Conservation (phyloP, 768 basidiomycete species). For the Leccinellum albellum region DNA sequence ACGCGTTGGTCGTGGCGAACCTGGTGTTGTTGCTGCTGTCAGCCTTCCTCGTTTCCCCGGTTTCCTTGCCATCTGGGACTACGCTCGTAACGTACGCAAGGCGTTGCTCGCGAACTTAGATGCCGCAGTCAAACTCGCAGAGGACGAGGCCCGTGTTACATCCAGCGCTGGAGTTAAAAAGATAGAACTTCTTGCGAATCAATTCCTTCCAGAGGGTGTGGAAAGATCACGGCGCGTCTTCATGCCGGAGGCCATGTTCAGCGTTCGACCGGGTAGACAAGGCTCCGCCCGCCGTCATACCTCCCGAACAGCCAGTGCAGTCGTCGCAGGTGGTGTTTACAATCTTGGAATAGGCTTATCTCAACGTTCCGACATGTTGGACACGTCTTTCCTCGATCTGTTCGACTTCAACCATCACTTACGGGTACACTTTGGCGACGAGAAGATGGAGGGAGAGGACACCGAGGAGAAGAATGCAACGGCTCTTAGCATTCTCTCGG, state of each 20-base stretch:
- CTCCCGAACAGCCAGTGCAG: constrained; percentile 38
- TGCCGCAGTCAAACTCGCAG: constrained; percentile 70
- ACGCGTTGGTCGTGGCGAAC: constrained; percentile 70
- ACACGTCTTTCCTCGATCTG: constrained; percentile 78
- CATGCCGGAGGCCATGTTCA: constrained; percentile 98
- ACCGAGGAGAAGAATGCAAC: constrained; percentile 46
- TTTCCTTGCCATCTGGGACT: constrained; percentile 78
- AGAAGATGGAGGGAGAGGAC: constrained; percentile 25
- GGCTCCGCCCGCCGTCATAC: constrained; percentile 36
- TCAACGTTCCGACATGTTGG: constrained; percentile 69
- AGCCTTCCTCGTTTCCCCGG: constrained; percentile 81
- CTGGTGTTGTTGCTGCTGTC: constrained; percentile 51
- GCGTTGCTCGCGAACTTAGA: constrained; percentile 81
- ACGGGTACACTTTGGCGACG: constrained; percentile 63
- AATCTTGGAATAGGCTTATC: constrained; percentile 84
- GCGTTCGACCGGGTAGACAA: constrained; percentile 42
- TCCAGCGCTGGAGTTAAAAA: constrained; percentile 63
- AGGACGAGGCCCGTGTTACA: constrained; percentile 74
- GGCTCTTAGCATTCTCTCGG: constrained; percentile 67
- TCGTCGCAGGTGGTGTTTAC: constrained; percentile 73
- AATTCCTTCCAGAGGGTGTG: constrained; percentile 74
- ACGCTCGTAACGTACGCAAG: constrained; percentile 73
- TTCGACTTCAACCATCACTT: constrained; percentile 85
- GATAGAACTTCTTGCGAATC: constrained; percentile 67
- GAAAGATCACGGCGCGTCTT: constrained; percentile 82